A percentile compares a stretch with the other conserved stretches of the same genome.
Evolutionary conservation across 2,329 filamentous ascomycete genomes (phyloP).

Genomic region (Amauroascus verrucosus): DNA sequence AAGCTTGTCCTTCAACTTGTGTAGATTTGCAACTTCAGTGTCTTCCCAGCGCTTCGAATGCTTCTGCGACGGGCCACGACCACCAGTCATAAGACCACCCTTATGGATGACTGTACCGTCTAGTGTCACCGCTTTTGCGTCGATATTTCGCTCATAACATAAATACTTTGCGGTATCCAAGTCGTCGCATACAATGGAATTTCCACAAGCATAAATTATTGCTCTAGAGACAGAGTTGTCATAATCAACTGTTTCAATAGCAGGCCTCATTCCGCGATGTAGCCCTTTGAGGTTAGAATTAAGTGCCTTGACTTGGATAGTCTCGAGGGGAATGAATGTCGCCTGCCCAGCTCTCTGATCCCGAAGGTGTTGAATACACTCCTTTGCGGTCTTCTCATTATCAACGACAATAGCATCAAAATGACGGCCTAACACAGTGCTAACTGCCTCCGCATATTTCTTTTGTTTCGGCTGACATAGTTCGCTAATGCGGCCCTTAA

Average conservation of each 20-base stretch:
- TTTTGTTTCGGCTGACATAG: conserved; percentile 95
- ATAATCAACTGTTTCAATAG: conserved; percentile 93
- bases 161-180: conserved; percentile 79
- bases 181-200: conserved; percentile 86
- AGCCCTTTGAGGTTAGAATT: conserved; percentile 87
- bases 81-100: conserved; percentile 91
- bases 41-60: conserved; percentile 80
- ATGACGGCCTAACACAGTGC: conserved; percentile 80
- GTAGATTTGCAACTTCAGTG: conserved; percentile 75
- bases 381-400: conserved; percentile 83
- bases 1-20: conserved; percentile 63
- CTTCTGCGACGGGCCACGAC: conserved; percentile 65
- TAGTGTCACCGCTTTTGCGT: conserved; percentile 86
- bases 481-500: conserved; percentile 80
- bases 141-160: conserved; percentile 71
- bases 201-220: conserved; percentile 89
- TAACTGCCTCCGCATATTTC: conserved; percentile 88
- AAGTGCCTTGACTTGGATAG: conserved; percentile 86
- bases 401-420: conserved; percentile 94
- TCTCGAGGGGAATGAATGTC: conserved; percentile 93
- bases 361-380: conserved; percentile 89
- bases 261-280: conserved; percentile 69
- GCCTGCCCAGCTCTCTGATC: conserved; percentile 78
- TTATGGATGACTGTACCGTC: conserved; percentile 98
- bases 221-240: conserved; percentile 79